Percentiles rank a stretch among this genome's conserved stretches.
These are phyloP conservation scores for Solanum verrucosum DNA, from an alignment of 257 asterid genomes.

Conservation along the genomic window DNA sequence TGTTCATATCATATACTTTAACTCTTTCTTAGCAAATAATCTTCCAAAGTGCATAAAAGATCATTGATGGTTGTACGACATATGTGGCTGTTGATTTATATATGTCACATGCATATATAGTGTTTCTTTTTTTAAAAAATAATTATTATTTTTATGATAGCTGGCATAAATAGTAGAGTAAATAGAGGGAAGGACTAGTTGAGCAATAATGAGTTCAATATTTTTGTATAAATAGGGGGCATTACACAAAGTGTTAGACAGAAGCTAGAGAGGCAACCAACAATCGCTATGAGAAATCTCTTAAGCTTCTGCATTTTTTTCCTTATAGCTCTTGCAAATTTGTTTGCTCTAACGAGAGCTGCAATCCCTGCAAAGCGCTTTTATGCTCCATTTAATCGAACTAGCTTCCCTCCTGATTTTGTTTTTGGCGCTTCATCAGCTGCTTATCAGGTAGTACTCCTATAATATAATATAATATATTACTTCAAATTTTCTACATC, in stretches of 20 bases:
- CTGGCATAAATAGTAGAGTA: neutral
- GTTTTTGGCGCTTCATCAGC: slow-evolving; percentile 31
- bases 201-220: neutral
- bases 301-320: neutral
- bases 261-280: neutral
- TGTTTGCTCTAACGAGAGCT: neutral
- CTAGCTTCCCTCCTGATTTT: slow-evolving; percentile 9
- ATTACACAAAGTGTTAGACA: neutral
- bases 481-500: neutral
- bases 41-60: no score
- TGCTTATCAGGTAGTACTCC: slow-evolving; percentile 23
- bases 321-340: neutral
- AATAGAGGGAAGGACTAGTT: neutral
- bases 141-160: neutral
- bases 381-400: neutral
- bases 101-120: no score
- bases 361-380: neutral
- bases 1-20: no score
- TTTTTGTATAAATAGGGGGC: neutral
- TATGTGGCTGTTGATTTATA: no score
- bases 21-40: no score
- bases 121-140: neutral
- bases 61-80: no score
- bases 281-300: neutral
- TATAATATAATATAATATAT: no score